phyloP scores from a whole-genome alignment of 192 early-diverging fungal species.

The Funneliformis mosseae region DNA sequence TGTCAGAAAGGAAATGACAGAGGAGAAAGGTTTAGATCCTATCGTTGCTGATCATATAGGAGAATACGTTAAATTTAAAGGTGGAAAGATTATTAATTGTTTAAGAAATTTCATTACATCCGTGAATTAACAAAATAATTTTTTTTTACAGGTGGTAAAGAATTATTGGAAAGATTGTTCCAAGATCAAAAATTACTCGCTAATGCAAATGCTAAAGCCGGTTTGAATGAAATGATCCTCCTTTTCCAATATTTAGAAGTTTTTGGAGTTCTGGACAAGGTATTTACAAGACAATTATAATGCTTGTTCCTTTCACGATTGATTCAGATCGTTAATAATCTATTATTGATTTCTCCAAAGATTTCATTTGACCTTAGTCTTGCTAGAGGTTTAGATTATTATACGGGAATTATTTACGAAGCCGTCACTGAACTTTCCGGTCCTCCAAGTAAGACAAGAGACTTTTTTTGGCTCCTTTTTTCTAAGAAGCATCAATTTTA shows the following conservation, averaged over 20 bases:
- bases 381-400: slow-evolving; percentile 98
- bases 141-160: slow-evolving; percentile 56
- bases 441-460: slow-evolving; percentile 51
- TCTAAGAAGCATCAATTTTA: background rate
- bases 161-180: slow-evolving; percentile 75
- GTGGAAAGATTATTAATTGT: slow-evolving; percentile 31
- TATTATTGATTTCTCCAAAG: slow-evolving; percentile 27
- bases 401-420: slow-evolving; percentile 99
- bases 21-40: slow-evolving; percentile 84
- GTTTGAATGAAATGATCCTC: slow-evolving; percentile 83
- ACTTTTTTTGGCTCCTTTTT: background rate
- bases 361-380: slow-evolving; percentile 93
- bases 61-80: slow-evolving; percentile 83
- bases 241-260: slow-evolving; percentile 87
- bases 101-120: background rate
- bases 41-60: slow-evolving; percentile 90
- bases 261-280: slow-evolving; percentile 67
- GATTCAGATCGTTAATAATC: background rate
- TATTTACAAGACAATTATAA: background rate
- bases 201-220: slow-evolving; percentile 73
- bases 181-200: slow-evolving; percentile 63
- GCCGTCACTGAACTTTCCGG: slow-evolving; percentile 71
- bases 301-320: background rate
- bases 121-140: background rate
- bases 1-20: slow-evolving; percentile 91